Conservation (phyloP, 352 stramenopile species). For the Phytophthora chlamydospora region DNA sequence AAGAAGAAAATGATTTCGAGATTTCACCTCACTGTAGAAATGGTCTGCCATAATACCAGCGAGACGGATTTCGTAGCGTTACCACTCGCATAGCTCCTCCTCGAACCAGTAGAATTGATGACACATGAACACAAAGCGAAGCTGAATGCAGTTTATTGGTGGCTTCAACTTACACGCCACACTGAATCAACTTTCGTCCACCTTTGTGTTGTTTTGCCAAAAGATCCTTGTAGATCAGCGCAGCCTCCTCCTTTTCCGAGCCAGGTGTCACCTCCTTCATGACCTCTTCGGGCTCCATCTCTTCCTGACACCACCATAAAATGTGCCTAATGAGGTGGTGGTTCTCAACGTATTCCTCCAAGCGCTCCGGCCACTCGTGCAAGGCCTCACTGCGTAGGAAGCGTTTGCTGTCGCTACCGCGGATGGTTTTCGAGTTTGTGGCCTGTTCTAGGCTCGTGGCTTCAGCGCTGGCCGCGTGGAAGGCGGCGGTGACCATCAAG, state of each 20-base stretch:
- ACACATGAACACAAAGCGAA: too few relatives aligned
- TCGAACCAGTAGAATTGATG: too few relatives aligned
- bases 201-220: neutral
- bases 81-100: too few relatives aligned
- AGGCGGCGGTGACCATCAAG: neutral
- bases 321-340: slow-evolving; percentile 21
- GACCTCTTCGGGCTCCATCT: slow-evolving; percentile 4
- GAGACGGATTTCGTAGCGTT: too few relatives aligned
- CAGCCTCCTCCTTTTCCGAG: neutral
- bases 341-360: slow-evolving; percentile 21
- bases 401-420: slow-evolving; percentile 1
- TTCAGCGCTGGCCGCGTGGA: slow-evolving; percentile 1
- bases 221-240: slow-evolving; percentile 8
- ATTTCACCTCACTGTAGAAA: too few relatives aligned
- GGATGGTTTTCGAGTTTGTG: neutral
- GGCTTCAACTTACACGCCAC: slow-evolving; percentile 9
- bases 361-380: slow-evolving; percentile 8
- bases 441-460: neutral
- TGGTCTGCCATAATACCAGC: too few relatives aligned
- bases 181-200: slow-evolving; percentile 16
- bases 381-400: slow-evolving; percentile 13
- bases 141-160: too few relatives aligned
- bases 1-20: too few relatives aligned
- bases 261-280: slow-evolving; percentile 2
- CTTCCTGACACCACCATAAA: slow-evolving; percentile 22